Evolutionary conservation across 2,329 filamentous ascomycete genomes (phyloP).

Genomic region (Achaetomium macrosporum): DNA sequence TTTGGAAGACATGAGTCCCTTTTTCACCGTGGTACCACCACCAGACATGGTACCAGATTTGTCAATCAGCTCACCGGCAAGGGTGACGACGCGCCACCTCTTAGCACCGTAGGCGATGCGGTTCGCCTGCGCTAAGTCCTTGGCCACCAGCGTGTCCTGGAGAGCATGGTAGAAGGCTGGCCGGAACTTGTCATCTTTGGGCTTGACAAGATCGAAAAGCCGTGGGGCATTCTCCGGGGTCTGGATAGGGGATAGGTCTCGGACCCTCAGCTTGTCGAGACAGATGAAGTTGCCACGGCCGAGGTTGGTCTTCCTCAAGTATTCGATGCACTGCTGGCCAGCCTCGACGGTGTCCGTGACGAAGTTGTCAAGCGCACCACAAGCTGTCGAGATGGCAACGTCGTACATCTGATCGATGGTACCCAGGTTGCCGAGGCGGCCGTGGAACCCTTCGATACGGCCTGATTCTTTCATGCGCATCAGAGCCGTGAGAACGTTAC

Average conservation of each 20-base stretch:
- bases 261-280: slow-evolving; percentile 74
- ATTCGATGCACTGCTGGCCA: slow-evolving; percentile 96
- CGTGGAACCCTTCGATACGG: slow-evolving; percentile 94
- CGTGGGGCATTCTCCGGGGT: slow-evolving; percentile 91
- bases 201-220: slow-evolving; percentile 85
- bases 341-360: slow-evolving; percentile 95
- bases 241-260: slow-evolving; percentile 71
- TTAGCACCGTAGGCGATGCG: slow-evolving; percentile 91
- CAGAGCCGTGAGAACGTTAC: slow-evolving; percentile 83
- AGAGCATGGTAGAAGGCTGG: slow-evolving; percentile 94
- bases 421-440: slow-evolving; percentile 87
- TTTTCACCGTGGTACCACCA: slow-evolving; percentile 84
- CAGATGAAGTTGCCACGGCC: slow-evolving; percentile 96
- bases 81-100: slow-evolving; percentile 92
- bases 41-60: slow-evolving; percentile 98
- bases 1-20: slow-evolving; percentile 95
- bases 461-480: slow-evolving; percentile 96
- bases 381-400: slow-evolving; percentile 96
- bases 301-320: slow-evolving; percentile 93
- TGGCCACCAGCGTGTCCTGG: slow-evolving; percentile 89
- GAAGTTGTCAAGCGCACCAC: slow-evolving; percentile 85
- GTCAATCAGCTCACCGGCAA: slow-evolving; percentile 93
- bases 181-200: slow-evolving; percentile 79
- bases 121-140: slow-evolving; percentile 91
- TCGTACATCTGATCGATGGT: slow-evolving; percentile 93